Conservation (phyloP, 441 rosid genomes). For the Breynia disticha region DNA sequence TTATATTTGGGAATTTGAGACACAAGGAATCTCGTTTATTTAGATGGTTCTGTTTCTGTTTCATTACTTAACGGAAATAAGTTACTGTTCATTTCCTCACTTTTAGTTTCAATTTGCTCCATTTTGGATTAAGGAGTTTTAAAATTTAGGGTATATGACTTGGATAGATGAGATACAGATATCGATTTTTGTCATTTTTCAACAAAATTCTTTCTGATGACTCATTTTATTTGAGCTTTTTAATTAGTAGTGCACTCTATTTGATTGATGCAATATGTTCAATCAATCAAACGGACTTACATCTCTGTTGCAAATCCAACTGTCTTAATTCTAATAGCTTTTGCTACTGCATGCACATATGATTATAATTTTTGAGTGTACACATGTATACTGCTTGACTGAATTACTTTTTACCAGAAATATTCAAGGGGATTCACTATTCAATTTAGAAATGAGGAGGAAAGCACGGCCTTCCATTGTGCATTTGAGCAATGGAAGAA, state of each 20-base stretch:
- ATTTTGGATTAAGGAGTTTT: too few relatives aligned
- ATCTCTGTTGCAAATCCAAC: too few relatives aligned
- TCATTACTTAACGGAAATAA: background rate
- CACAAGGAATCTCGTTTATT: background rate
- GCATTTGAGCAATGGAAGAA: constrained; percentile 75
- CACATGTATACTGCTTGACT: constrained; percentile 18
- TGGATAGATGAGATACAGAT: too few relatives aligned
- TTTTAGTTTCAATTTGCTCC: background rate
- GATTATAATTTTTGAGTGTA: constrained; percentile 14
- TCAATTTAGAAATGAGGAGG: constrained; percentile 62
- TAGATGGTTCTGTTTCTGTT: background rate
- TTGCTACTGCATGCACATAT: constrained; percentile 6
- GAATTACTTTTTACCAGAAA: constrained; percentile 44
- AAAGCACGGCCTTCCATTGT: constrained; percentile 60
- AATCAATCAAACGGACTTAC: too few relatives aligned
- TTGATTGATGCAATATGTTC: too few relatives aligned
- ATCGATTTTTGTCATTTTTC: too few relatives aligned
- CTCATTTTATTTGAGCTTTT: too few relatives aligned
- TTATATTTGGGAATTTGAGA: background rate
- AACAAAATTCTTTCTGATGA: too few relatives aligned
- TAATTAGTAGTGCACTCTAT: too few relatives aligned
- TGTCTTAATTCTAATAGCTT: background rate
- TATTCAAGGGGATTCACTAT: constrained; percentile 54
- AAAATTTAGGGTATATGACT: too few relatives aligned
- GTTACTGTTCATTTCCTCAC: background rate